phyloP scores from a whole-genome alignment of 139 green algal species.

The Coelastrella sp. region DNA sequence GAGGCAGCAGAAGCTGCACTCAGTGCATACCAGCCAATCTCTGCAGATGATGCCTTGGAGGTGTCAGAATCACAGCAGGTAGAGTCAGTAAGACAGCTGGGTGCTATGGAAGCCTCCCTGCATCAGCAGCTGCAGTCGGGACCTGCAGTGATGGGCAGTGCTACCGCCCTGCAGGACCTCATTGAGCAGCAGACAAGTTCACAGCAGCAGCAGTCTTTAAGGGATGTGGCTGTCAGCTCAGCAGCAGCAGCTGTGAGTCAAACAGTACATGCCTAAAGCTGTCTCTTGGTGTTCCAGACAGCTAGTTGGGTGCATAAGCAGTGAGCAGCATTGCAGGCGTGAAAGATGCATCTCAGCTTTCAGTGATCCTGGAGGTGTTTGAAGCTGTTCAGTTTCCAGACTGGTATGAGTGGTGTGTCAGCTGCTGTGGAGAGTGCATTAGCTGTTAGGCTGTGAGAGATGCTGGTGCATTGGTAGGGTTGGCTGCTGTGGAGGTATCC shows the following conservation, averaged over 20 bases:
- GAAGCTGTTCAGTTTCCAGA: no score
- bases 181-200: background rate
- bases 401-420: no score
- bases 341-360: no score
- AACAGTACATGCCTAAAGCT: background rate
- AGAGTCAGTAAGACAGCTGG: background rate
- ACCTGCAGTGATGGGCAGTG: constrained; percentile 45
- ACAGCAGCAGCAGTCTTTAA: constrained; percentile 32
- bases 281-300: no score
- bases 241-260: constrained; percentile 27
- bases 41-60: constrained; percentile 28
- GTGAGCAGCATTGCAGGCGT: no score
- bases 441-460: no score
- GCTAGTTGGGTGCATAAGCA: no score
- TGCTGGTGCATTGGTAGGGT: no score
- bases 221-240: constrained; percentile 16
- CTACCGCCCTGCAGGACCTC: constrained; percentile 26
- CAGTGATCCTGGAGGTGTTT: no score
- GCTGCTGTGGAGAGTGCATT: no score
- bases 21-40: constrained; percentile 23
- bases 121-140: constrained; percentile 27
- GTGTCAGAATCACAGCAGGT: constrained; percentile 9
- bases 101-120: constrained; percentile 19
- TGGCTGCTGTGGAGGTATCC: no score
- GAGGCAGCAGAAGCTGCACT: background rate